A percentile compares a stretch with the other conserved stretches of the same genome.
phyloP scores from a whole-genome alignment of 805 yeast species.

The Brettanomyces bruxellensis region DNA sequence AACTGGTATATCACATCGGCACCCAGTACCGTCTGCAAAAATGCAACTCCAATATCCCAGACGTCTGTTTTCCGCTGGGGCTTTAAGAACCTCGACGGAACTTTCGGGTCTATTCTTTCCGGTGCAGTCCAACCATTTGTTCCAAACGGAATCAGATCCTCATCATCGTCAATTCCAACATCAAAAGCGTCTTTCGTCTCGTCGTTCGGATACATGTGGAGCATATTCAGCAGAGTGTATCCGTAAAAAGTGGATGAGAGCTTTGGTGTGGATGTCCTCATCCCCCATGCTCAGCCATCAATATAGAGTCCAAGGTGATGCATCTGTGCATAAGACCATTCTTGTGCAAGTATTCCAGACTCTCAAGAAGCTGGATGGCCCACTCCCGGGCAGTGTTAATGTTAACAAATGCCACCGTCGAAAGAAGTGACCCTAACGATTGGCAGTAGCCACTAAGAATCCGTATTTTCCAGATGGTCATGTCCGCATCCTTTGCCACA shows the following conservation, averaged over 20 bases:
- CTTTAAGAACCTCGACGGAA: conserved; percentile 23
- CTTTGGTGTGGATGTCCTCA: conserved; percentile 50
- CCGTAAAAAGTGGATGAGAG: conserved; percentile 55
- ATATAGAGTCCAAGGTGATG: conserved; percentile 52
- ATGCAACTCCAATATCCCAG: conserved; percentile 83
- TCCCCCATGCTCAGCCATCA: conserved; percentile 40
- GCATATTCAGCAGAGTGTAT: conserved; percentile 33
- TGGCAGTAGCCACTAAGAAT: conserved; percentile 58
- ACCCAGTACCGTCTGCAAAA: conserved; percentile 60
- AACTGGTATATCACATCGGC: conserved; percentile 43
- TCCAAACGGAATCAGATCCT: conserved; percentile 18
- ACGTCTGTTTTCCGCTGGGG: conserved; percentile 81
- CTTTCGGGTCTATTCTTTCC: conserved; percentile 36
- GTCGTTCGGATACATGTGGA: conserved; percentile 23
- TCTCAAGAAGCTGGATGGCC: conserved; percentile 81
- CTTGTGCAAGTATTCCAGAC: conserved; percentile 76
- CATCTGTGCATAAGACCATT: conserved; percentile 72
- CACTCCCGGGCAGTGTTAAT: conserved; percentile 76
- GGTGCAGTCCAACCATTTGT: conserved; percentile 69
- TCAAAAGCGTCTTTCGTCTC: too few species aligned
- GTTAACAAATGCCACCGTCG: conserved; percentile 57
- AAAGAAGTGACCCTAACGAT: conserved; percentile 54
- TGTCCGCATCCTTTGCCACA: conserved; percentile 11
- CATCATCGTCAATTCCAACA: conserved; percentile 11
- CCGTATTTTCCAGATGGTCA: conserved; percentile 53